A percentile compares a stretch with the other conserved stretches of the same genome.
Evolutionary conservation across 2,329 filamentous ascomycete genomes (phyloP).

Genomic region (Calonectria hongkongensis): DNA sequence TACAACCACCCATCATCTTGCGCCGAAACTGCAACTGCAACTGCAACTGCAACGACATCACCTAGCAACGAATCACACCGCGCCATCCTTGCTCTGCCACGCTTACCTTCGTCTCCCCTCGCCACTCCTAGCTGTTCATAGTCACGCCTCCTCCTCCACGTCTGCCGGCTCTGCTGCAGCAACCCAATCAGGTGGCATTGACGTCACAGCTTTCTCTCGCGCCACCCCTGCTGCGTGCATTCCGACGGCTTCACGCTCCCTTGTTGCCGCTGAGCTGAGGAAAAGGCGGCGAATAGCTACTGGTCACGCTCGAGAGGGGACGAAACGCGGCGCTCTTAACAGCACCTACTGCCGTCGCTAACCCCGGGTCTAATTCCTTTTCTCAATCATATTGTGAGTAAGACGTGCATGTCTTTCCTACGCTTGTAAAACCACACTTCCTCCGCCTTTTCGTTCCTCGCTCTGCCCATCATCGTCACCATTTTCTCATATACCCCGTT

Average conservation of each 20-base stretch:
- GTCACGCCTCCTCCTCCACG: slow-evolving; percentile 39
- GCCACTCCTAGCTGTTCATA: slow-evolving; percentile 40
- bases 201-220: slow-evolving; percentile 49
- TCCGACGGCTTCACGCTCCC: slow-evolving; percentile 26
- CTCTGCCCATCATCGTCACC: slow-evolving; percentile 33
- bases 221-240: slow-evolving; percentile 37
- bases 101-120: slow-evolving; percentile 21
- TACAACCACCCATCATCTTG: slow-evolving; percentile 29
- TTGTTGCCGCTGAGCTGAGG: slow-evolving; percentile 40
- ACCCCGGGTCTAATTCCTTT: slow-evolving; percentile 21
- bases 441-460: slow-evolving; percentile 22
- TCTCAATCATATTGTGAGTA: slow-evolving; percentile 33
- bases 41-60: slow-evolving; percentile 14
- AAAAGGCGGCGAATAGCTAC: slow-evolving; percentile 34
- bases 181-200: slow-evolving; percentile 54
- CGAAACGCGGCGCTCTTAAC: slow-evolving; percentile 41
- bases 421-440: slow-evolving; percentile 43
- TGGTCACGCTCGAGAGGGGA: slow-evolving; percentile 43
- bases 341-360: slow-evolving; percentile 47
- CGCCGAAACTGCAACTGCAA: slow-evolving; percentile 21
- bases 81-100: not conserved
- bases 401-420: slow-evolving; percentile 29
- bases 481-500: slow-evolving; percentile 2
- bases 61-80: slow-evolving; percentile 23
- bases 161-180: slow-evolving; percentile 35